These are phyloP conservation scores for Phytophthora pini DNA, from an alignment of 352 stramenopile species.

Conservation along the genomic window DNA sequence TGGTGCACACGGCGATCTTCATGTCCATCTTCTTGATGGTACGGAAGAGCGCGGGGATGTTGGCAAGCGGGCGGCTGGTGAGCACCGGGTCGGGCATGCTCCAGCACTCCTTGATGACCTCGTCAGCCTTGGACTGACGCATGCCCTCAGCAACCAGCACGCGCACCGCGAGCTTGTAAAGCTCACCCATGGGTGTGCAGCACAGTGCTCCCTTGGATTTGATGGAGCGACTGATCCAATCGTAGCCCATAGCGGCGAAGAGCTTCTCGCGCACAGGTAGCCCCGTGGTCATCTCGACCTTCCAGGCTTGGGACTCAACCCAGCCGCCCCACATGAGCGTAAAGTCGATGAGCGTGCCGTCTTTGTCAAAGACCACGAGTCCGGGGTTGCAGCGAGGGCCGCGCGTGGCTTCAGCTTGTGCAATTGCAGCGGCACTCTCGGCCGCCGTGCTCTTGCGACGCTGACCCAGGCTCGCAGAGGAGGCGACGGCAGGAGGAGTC, in stretches of 20 bases:
- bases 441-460: slow-evolving; percentile 36
- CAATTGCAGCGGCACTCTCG: slow-evolving; percentile 33
- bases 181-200: slow-evolving; percentile 85
- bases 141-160: slow-evolving; percentile 81
- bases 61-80: slow-evolving; percentile 73
- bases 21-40: slow-evolving; percentile 87
- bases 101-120: slow-evolving; percentile 82
- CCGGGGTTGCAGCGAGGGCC: slow-evolving; percentile 57
- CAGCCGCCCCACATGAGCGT: slow-evolving; percentile 91
- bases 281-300: slow-evolving; percentile 84
- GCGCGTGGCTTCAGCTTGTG: slow-evolving; percentile 29
- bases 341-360: slow-evolving; percentile 92
- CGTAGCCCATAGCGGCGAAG: slow-evolving; percentile 88
- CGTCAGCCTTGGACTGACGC: slow-evolving; percentile 58
- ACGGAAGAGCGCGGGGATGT: slow-evolving; percentile 81
- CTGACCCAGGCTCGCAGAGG: slow-evolving; percentile 10
- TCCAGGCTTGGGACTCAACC: slow-evolving; percentile 86
- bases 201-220: slow-evolving; percentile 84
- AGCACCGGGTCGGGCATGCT: slow-evolving; percentile 81
- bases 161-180: slow-evolving; percentile 84
- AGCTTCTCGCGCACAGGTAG: slow-evolving; percentile 85
- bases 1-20: slow-evolving; percentile 91
- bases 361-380: slow-evolving; percentile 91
- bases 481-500: neutral
- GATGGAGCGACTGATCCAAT: slow-evolving; percentile 85